These are phyloP conservation scores for Vigna nakashimae DNA, from an alignment of 306 rosid genomes.

Conservation along the genomic window DNA sequence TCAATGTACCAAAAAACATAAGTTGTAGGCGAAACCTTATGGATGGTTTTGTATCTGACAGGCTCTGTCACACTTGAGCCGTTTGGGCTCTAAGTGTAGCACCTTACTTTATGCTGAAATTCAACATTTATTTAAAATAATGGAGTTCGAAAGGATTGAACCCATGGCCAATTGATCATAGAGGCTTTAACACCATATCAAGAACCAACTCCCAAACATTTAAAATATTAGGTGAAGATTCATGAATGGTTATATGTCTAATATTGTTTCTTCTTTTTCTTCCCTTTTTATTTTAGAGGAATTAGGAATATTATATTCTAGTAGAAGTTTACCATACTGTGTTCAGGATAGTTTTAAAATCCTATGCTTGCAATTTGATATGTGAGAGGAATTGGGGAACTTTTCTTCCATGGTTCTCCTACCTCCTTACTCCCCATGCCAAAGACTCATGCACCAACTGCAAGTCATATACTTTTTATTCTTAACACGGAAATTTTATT, in stretches of 20 bases:
- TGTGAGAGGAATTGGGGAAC: slow-evolving; percentile 21
- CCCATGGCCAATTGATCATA: not conserved
- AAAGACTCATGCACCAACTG: not conserved
- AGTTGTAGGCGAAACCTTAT: not conserved
- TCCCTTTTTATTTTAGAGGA: slow-evolving; percentile 34
- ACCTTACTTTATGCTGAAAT: slow-evolving; percentile 33
- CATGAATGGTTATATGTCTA: slow-evolving; percentile 14
- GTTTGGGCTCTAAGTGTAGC: slow-evolving; percentile 18
- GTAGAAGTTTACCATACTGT: not conserved
- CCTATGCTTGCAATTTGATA: slow-evolving; percentile 12
- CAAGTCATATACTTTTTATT: slow-evolving; percentile 34
- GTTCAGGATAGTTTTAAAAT: slow-evolving; percentile 37
- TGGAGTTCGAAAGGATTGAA: slow-evolving; percentile 1
- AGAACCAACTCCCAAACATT: slow-evolving; percentile 11
- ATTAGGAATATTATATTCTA: slow-evolving; percentile 31
- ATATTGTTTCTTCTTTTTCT: slow-evolving; percentile 22
- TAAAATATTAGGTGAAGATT: slow-evolving; percentile 15
- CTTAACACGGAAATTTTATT: slow-evolving; percentile 41
- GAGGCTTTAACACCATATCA: slow-evolving; percentile 20
- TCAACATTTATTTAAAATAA: slow-evolving; percentile 30
- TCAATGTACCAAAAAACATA: not conserved
- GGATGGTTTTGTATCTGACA: slow-evolving; percentile 26
- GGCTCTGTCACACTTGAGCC: not conserved
- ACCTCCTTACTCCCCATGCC: slow-evolving; percentile 7
- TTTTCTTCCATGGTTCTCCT: not conserved